Conservation (phyloP, 2,329 filamentous ascomycete genomes). For the Neofusicoccum parvum region DNA sequence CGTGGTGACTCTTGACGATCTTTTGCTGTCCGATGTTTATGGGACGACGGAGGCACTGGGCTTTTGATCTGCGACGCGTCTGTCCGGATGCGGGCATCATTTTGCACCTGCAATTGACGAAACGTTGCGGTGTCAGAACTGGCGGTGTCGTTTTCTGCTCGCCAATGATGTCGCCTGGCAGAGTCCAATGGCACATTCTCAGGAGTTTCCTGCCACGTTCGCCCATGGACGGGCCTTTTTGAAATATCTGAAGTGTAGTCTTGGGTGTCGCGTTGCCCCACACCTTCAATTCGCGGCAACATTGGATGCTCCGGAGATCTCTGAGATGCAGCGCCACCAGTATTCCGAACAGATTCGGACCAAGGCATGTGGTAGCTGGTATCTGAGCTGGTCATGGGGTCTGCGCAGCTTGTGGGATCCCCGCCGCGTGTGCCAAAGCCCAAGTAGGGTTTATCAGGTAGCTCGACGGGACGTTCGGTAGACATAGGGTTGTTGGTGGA, state of each 20-base stretch:
- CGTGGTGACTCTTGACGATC: not conserved
- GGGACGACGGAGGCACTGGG: slow-evolving; percentile 1
- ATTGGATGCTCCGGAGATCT: not conserved
- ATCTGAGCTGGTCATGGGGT: slow-evolving; percentile 24
- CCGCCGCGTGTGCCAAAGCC: slow-evolving; percentile 41
- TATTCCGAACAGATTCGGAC: slow-evolving; percentile 42
- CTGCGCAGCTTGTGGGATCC: slow-evolving; percentile 25
- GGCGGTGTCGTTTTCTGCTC: not conserved
- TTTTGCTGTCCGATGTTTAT: not conserved
- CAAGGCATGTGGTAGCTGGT: slow-evolving; percentile 43
- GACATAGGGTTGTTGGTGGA: slow-evolving; percentile 10
- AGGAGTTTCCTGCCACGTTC: not conserved
- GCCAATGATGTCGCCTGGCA: not conserved
- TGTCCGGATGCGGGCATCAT: not conserved
- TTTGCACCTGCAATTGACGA: not conserved
- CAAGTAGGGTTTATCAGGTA: slow-evolving; percentile 39
- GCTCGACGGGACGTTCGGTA: slow-evolving; percentile 34
- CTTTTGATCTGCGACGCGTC: not conserved
- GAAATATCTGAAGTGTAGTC: not conserved
- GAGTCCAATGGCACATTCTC: not conserved
- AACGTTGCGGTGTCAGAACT: not conserved
- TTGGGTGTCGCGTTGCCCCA: not conserved
- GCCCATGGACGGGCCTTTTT: not conserved
- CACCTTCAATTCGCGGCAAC: not conserved
- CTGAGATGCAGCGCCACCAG: not conserved